Base-by-base conservation (phyloP, 495 filamentous ascomycete species). In the Durotheca rogersii region DNA sequence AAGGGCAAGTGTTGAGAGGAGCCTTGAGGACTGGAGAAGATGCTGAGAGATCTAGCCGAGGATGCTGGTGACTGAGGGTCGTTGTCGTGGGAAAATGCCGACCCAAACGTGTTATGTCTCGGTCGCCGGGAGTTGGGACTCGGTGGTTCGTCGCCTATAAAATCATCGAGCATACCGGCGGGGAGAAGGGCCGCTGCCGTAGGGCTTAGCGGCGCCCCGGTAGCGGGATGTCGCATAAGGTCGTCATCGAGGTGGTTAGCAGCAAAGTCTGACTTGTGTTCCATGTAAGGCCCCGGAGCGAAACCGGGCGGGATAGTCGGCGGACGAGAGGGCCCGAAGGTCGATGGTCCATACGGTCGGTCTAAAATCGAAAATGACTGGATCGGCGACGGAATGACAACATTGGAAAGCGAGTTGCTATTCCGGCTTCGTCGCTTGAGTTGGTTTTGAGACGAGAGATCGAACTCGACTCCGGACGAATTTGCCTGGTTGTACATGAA, bases 151-250 rank as follows among this genome's bases (percentile, higher is more conserved):
- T 90, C 89, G 35, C 91, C 89, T 49, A 90, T 81, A 2, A 86
- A 69, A 37, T 74, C 71, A 23, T 71, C 70, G 54, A 95, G 82
- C 44, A 95, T 81, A 53, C 88, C 86, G 1, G 88, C 89, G 16
- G 89, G 89, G 17, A 95, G 70, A 18, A 93, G 73, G 16, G 85
- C 76, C 39, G 87, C 81, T 6, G 89, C 89, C 9, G 87, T 86
- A 18, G 89, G 89, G 56, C 88, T 92, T 67, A 93, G 86, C 21
- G 88, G 85, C 14, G 82, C 84, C 31, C 83, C 79, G 29, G 69
- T 81, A 41, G 76, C 78, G 32, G 82, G 69, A 20, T 64, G 62
- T 27, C 68, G 66, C 25, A 72, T 56, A 43, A 67, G 65, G 6
- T 68, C 69, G 16, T 80, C 77, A 11, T 72, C 74, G 27, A 70